These are phyloP conservation scores for Neurospora intermedia DNA, from an alignment of 495 filamentous ascomycete genomes.

Conservation along the genomic window DNA sequence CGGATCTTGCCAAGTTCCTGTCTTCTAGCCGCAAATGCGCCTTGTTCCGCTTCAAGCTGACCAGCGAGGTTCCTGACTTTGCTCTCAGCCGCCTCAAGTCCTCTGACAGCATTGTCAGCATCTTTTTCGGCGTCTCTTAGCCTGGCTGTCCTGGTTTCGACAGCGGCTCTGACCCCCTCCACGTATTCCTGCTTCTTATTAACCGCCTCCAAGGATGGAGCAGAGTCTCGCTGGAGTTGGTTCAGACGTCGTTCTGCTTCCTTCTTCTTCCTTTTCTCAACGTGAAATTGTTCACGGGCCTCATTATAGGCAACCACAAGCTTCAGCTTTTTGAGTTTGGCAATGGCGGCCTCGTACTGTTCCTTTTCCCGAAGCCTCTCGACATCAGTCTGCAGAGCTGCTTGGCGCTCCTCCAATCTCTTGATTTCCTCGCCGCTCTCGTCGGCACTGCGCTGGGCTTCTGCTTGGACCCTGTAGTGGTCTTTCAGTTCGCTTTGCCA, in stretches of 20 bases:
- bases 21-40: constrained; percentile 37
- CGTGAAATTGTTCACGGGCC: constrained; percentile 30
- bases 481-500: constrained; percentile 67
- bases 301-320: constrained; percentile 54
- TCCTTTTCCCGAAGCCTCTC: constrained; percentile 69
- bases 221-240: constrained; percentile 47
- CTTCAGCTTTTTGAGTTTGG: constrained; percentile 51
- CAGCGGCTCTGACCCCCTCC: constrained; percentile 35
- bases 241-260: constrained; percentile 41
- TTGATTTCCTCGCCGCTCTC: constrained; percentile 49
- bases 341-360: constrained; percentile 52
- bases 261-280: constrained; percentile 35
- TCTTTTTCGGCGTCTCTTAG: constrained; percentile 40
- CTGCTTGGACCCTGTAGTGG: constrained; percentile 57
- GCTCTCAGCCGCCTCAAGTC: constrained; percentile 43
- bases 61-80: constrained; percentile 44
- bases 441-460: constrained; percentile 46
- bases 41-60: constrained; percentile 48
- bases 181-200: constrained; percentile 55
- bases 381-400: constrained; percentile 69
- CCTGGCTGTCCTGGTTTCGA: constrained; percentile 38
- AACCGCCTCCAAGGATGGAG: constrained; percentile 56
- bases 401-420: constrained; percentile 62
- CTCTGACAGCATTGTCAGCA: constrained; percentile 38
- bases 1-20: constrained; percentile 36